Evolutionary conservation across 306 rosid genomes (phyloP), one percentile per base, ranked within the genome.

Genomic region (Quercus parvula): DNA sequence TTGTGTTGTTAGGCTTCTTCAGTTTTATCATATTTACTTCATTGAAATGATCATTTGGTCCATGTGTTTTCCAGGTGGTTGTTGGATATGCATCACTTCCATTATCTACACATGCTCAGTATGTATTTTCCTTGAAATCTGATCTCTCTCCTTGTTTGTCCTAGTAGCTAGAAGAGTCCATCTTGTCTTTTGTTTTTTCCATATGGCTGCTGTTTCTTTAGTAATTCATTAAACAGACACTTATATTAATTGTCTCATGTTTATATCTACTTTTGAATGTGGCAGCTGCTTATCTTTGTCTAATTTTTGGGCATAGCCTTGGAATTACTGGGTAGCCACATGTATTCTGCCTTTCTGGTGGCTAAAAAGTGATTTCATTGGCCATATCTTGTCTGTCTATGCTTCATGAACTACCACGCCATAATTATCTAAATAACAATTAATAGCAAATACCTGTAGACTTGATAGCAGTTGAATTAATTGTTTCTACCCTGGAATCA

Each of bases 31-130:
- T 78, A 35, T 71, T 41, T 22, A 74, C 77, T 66, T 57, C 82
- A 69, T 30, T 74, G 66, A 86, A 81, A 66, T 83, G 80, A 80
- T 72, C 76, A 59, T 59, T 74, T 58, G 78, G 64, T 18, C 46
- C 51, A 76, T 85, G 20, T 58, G 64, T 79, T 85, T 88, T 79
- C 62, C 94, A 95, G 99, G 96, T 89, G 76, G 88, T 91, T 54
- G 86, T 93, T 83, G 99, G 99, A 88, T 95, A 90, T 35, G 91
- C 98, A 20, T 81, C 97, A 56, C 97, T 95, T 83, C 96, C 98
- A 74, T 90, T 95, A 82, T 95, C 98, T 7, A 84, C 94, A 15
- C 97, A 93, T 90, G 98, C 90, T 75, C 99, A 91, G 99, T 95
- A 95, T 83, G 99, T 85, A 80, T 27, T 20, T 70, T 61, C 78